Percentiles rank a stretch among this genome's conserved stretches.
phyloP scores from a whole-genome alignment of 345 rosid species.

The Lepidium sativum region DNA sequence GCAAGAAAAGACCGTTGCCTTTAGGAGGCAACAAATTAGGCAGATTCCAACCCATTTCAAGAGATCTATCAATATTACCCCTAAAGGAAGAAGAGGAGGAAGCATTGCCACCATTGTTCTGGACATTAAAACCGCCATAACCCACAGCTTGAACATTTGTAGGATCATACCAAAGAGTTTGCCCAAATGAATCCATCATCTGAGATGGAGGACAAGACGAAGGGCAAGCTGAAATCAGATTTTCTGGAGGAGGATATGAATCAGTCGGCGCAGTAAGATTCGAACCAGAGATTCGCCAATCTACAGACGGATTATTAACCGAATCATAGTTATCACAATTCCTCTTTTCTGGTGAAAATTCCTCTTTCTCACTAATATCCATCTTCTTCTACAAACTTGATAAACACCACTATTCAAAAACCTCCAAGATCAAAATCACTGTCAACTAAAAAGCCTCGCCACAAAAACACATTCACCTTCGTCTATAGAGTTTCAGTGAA shows the following conservation, averaged over 20 bases:
- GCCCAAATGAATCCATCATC: constrained; percentile 56
- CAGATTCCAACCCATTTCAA: constrained; percentile 68
- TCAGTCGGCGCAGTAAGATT: constrained; percentile 42
- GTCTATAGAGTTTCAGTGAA: neutral
- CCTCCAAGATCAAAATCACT: constrained; percentile 20
- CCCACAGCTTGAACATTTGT: constrained; percentile 50
- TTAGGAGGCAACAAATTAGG: constrained; percentile 45
- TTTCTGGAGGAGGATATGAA: constrained; percentile 45
- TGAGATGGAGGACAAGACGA: constrained; percentile 64
- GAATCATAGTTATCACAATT: constrained; percentile 41
- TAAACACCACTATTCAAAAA: constrained; percentile 7
- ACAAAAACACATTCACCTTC: constrained; percentile 1
- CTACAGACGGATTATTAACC: constrained; percentile 32
- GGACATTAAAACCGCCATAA: constrained; percentile 39
- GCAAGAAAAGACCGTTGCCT: constrained; percentile 46
- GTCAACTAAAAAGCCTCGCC: neutral
- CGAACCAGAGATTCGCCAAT: constrained; percentile 53
- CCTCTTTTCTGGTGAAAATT: constrained; percentile 49
- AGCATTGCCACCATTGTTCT: constrained; percentile 24
- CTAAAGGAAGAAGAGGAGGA: constrained; percentile 32
- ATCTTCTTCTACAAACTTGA: constrained; percentile 31
- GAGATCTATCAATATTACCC: constrained; percentile 43
- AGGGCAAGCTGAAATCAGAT: constrained; percentile 41
- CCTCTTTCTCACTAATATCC: constrained; percentile 60
- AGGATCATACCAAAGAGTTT: constrained; percentile 61